Conservation (phyloP, 371 early-diverging fungal species). For the Mortierella sp. region DNA sequence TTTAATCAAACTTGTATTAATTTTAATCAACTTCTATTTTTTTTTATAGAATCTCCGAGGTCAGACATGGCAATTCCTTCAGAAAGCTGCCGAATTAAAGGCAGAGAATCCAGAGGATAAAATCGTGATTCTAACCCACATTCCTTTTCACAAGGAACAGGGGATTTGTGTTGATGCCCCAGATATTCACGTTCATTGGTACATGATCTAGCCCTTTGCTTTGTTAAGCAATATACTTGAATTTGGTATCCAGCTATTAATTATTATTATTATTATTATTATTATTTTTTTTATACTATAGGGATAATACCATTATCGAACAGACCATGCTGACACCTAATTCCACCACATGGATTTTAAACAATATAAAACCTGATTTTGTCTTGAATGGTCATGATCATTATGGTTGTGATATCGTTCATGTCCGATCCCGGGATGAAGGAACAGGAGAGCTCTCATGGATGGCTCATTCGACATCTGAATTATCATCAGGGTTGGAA, state of each 20-base stretch:
- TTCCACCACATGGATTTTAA: slow-evolving; percentile 60
- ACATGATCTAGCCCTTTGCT: not conserved
- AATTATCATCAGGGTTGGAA: slow-evolving; percentile 17
- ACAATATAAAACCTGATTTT: slow-evolving; percentile 60
- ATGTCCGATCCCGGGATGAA: slow-evolving; percentile 19
- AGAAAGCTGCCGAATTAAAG: slow-evolving; percentile 60
- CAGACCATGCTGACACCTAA: slow-evolving; percentile 65
- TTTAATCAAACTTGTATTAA: not conserved
- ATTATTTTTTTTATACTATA: not conserved
- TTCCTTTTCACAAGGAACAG: slow-evolving; percentile 69
- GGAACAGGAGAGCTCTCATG: slow-evolving; percentile 9
- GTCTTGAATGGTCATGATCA: slow-evolving; percentile 70
- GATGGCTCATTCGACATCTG: slow-evolving; percentile 7
- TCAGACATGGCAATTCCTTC: slow-evolving; percentile 52
- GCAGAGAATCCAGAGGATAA: slow-evolving; percentile 71
- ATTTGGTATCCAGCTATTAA: not conserved
- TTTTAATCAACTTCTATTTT: not conserved
- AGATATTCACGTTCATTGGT: slow-evolving; percentile 48
- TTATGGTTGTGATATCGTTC: slow-evolving; percentile 60
- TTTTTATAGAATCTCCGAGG: slow-evolving; percentile 40
- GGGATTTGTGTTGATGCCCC: slow-evolving; percentile 64
- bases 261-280: not conserved
- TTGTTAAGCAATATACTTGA: not conserved
- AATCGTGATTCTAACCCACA: slow-evolving; percentile 64
- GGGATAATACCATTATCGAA: slow-evolving; percentile 57